Evolutionary conservation across 2,329 filamentous ascomycete genomes (phyloP).

Genomic region (Rutstroemia sp.): DNA sequence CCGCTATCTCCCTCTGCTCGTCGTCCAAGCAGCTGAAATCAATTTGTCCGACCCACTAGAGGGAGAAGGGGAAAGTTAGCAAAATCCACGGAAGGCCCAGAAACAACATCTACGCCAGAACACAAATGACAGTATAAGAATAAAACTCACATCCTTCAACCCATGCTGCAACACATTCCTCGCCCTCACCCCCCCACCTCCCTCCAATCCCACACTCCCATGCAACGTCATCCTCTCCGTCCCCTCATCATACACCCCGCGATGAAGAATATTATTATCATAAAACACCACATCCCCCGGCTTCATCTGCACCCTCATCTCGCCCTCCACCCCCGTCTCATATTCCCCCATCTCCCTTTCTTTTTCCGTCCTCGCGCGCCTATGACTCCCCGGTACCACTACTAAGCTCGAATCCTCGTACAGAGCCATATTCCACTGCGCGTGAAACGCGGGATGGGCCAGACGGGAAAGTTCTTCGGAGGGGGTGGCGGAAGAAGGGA

Average conservation of each 20-base stretch:
- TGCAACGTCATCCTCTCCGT: constrained; percentile 65
- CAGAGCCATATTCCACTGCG: constrained; percentile 82
- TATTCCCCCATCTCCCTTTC: constrained; percentile 64
- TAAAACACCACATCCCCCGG: constrained; percentile 82
- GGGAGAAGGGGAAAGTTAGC: background rate
- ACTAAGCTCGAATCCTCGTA: constrained; percentile 68
- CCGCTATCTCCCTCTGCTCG: constrained; percentile 41
- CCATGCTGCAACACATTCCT: constrained; percentile 72
- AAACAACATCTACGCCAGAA: background rate
- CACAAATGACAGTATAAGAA: background rate
- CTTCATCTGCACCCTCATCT: constrained; percentile 57
- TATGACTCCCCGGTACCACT: constrained; percentile 71
- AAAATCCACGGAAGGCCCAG: background rate
- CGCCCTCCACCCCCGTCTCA: constrained; percentile 51
- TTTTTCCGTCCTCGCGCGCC: constrained; percentile 57
- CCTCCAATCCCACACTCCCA: constrained; percentile 59
- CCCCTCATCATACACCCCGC: constrained; percentile 54
- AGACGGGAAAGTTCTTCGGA: constrained; percentile 62
- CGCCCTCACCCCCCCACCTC: constrained; percentile 48
- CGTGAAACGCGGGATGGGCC: constrained; percentile 56
- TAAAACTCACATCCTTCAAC: constrained; percentile 39
- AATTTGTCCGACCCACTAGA: constrained; percentile 49
- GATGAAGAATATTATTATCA: constrained; percentile 80
- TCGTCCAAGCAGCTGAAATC: constrained; percentile 42
- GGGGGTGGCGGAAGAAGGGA: constrained; percentile 54